Percentiles rank a stretch among this genome's conserved stretches.
Conservation (phyloP, 2,329 filamentous ascomycete genomes). For the Hypoxylon sp. region DNA sequence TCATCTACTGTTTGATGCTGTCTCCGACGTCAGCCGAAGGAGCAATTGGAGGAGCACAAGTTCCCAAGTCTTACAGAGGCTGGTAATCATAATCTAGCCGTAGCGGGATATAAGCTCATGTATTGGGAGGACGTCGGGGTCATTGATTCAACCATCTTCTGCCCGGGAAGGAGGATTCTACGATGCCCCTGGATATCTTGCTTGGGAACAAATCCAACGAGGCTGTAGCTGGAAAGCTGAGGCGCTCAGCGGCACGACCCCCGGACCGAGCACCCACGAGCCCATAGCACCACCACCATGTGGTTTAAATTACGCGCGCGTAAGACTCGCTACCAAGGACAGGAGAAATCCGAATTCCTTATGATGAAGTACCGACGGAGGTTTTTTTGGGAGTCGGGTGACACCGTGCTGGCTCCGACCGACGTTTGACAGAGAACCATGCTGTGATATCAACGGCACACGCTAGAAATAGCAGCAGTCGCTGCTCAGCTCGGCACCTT, state of each 20-base stretch:
- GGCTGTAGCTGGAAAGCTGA: constrained; percentile 23
- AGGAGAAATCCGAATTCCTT: constrained; percentile 7
- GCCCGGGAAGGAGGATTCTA: constrained; percentile 5
- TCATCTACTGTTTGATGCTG: background rate
- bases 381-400: constrained; percentile 8
- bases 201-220: constrained; percentile 10
- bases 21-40: background rate
- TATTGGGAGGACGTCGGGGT: background rate
- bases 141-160: background rate
- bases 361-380: constrained; percentile 16
- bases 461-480: constrained; percentile 21
- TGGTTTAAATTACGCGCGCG: constrained; percentile 22
- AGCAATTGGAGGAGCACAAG: background rate
- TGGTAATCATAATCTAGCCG: background rate
- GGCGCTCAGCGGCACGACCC: constrained; percentile 2
- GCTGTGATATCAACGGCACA: constrained; percentile 5
- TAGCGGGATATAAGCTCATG: background rate
- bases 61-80: background rate
- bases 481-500: constrained; percentile 18
- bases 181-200: background rate
- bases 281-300: constrained; percentile 21
- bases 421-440: constrained; percentile 5
- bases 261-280: constrained; percentile 11
- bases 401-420: constrained; percentile 9
- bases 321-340: constrained; percentile 14